A percentile compares a stretch with the other conserved stretches of the same genome.
Conservation (phyloP, 2,329 filamentous ascomycete genomes). For the Hypoxylon sp. region DNA sequence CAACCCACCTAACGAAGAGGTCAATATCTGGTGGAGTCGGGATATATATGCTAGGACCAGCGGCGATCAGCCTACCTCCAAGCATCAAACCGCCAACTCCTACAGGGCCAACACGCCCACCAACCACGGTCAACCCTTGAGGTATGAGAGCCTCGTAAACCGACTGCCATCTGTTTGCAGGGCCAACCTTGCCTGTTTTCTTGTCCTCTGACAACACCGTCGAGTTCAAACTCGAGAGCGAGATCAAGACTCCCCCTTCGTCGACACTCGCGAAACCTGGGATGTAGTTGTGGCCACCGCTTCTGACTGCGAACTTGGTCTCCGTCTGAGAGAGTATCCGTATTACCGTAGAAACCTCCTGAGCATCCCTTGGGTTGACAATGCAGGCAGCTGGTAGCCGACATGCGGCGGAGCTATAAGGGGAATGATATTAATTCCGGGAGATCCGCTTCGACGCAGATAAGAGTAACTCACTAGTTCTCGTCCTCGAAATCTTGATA, state of each 20-base stretch:
- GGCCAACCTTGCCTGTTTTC: constrained; percentile 49
- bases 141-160: constrained; percentile 50
- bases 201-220: constrained; percentile 49
- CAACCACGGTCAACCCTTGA: constrained; percentile 44
- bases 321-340: constrained; percentile 39
- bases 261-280: constrained; percentile 48
- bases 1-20: constrained; percentile 35
- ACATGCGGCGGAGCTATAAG: constrained; percentile 38
- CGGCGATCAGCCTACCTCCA: constrained; percentile 47
- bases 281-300: constrained; percentile 51
- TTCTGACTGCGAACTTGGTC: constrained; percentile 47
- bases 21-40: constrained; percentile 32
- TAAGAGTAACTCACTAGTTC: constrained; percentile 36
- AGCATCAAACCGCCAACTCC: constrained; percentile 50
- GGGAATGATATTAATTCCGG: constrained; percentile 10
- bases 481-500: constrained; percentile 39
- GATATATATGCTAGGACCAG: neutral
- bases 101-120: constrained; percentile 49
- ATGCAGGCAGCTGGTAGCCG: constrained; percentile 47
- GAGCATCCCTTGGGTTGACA: constrained; percentile 43
- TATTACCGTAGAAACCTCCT: constrained; percentile 44
- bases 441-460: neutral
- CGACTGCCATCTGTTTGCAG: constrained; percentile 50
- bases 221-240: constrained; percentile 53
- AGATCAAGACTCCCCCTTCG: constrained; percentile 52